Conservation (phyloP, 2,329 filamentous ascomycete genomes). For the Arthrobotrys sinensis region DNA sequence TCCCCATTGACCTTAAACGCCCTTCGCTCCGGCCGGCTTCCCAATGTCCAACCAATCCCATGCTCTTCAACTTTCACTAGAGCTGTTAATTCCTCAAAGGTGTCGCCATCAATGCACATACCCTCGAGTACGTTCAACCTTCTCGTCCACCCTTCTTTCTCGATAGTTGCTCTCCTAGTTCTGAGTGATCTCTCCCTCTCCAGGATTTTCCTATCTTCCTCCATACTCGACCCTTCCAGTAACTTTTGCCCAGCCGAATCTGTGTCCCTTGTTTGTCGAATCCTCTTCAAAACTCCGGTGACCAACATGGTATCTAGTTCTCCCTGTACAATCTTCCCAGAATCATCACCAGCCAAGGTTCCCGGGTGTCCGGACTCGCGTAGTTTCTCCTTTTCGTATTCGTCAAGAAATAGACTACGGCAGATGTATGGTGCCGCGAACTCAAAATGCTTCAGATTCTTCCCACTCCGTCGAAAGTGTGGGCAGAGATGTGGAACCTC, state of each 20-base stretch:
- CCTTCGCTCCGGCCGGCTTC: conserved; percentile 24
- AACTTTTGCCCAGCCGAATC: conserved; percentile 30
- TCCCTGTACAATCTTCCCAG: conserved; percentile 46
- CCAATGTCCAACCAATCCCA: conserved; percentile 59
- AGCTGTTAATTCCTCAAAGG: conserved; percentile 62
- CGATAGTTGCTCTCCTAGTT: conserved; percentile 60
- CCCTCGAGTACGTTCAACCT: conserved; percentile 58
- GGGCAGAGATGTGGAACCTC: conserved; percentile 63
- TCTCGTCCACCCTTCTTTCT: conserved; percentile 62
- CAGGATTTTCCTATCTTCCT: conserved; percentile 61
- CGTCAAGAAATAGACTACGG: conserved; percentile 62
- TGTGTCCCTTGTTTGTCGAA: conserved; percentile 52
- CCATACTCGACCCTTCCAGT: conserved; percentile 57
- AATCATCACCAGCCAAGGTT: conserved; percentile 53
- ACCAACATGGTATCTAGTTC: conserved; percentile 61
- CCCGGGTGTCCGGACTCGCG: conserved; percentile 62
- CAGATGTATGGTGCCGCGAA: conserved; percentile 63
- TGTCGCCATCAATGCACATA: conserved; percentile 62
- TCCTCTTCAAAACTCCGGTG: conserved; percentile 57
- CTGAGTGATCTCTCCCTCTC: conserved; percentile 62
- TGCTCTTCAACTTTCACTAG: conserved; percentile 62
- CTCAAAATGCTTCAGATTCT: conserved; percentile 62
- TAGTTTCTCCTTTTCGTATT: conserved; percentile 61
- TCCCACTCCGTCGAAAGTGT: conserved; percentile 62
- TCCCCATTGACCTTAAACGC: conserved; percentile 37